Evolutionary conservation across 202 grass and related monocot species (phyloP), one percentile per base, ranked within the genome.

Genomic region (Hordeum pubiflorum): DNA sequence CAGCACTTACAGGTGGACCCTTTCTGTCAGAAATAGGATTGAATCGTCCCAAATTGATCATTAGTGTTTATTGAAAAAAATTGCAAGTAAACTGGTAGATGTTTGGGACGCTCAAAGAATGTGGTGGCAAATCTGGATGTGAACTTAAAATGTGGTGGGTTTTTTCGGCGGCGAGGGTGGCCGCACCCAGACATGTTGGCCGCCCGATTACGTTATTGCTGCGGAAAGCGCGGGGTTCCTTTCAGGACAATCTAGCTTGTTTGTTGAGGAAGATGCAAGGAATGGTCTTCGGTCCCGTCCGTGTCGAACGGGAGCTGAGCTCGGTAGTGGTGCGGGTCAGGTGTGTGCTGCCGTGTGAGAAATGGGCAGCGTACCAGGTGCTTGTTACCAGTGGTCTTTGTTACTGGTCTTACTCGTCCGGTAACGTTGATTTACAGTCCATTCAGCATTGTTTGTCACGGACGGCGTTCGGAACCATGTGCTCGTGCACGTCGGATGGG

Each of bases 141-240:
- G 26, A 27, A 27, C 26, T 27, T 27, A 1, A 27, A 27, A 27
- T 27, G 26, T 27, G 26, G 2, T 27, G 26, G 26, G 1, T 27
- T 27, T 27, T 27, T 27, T 24, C 48, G 10, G n/a, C 20, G 20
- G 24, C 44, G 14, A 50, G 44, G 44, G 29, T 31, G 24, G 69
- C 15, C 23, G 24, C 58, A 29, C 26, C 27, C 10, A 8, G 43
- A 11, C 43, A 2, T 33, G 24, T 73, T 13, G 6, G 18, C 43
- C 60, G 9, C 41, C 23, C 4, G 15, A 66, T 39, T 61, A 34
- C 73, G 56, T 54, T 54, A n/a, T 57, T 44, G 80, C 13, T 4
- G 74, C n/a, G 66, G 65, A 78, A 64, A 65, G 79, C 65, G 44
- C 0, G 33, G 31, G 73, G 12, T 82, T 87, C 38, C 73, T 82